These are phyloP conservation scores for Fonsecaea pedrosoi DNA, from an alignment of 2,329 filamentous ascomycete species.

Conservation along the genomic window DNA sequence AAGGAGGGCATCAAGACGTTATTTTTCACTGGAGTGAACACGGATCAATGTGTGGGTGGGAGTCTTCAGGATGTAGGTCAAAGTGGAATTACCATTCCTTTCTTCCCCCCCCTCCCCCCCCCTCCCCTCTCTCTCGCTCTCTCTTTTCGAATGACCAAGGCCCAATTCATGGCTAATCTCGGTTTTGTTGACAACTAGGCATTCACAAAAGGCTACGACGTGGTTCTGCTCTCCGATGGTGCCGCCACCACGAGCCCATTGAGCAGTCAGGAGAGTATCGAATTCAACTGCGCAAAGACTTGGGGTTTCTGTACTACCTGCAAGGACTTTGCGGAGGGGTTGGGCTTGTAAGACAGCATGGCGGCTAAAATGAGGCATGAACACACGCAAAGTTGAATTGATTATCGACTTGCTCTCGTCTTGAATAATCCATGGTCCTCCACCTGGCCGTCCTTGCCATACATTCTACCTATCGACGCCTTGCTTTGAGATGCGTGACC, in stretches of 20 bases:
- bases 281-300: constrained; percentile 39
- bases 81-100: neutral
- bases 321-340: constrained; percentile 35
- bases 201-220: constrained; percentile 63
- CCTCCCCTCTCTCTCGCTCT: neutral
- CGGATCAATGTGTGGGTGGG: constrained; percentile 62
- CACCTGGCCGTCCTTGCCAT: neutral
- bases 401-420: constrained; percentile 3
- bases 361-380: neutral
- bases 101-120: neutral
- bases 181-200: constrained; percentile 41
- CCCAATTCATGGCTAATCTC: neutral
- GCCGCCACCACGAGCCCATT: constrained; percentile 54
- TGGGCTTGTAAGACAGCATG: constrained; percentile 12
- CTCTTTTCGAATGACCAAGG: neutral
- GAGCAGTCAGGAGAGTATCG: constrained; percentile 38
- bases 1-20: constrained; percentile 55
- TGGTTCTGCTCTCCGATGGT: constrained; percentile 62
- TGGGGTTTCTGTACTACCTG: constrained; percentile 38
- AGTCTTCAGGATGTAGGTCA: constrained; percentile 57
- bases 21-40: constrained; percentile 66
- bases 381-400: neutral
- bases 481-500: neutral
- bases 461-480: neutral
- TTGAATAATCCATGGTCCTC: neutral